Evolutionary conservation across 352 stramenopile species (phyloP).

Genomic region (Pythium rhizo-oryzae): DNA sequence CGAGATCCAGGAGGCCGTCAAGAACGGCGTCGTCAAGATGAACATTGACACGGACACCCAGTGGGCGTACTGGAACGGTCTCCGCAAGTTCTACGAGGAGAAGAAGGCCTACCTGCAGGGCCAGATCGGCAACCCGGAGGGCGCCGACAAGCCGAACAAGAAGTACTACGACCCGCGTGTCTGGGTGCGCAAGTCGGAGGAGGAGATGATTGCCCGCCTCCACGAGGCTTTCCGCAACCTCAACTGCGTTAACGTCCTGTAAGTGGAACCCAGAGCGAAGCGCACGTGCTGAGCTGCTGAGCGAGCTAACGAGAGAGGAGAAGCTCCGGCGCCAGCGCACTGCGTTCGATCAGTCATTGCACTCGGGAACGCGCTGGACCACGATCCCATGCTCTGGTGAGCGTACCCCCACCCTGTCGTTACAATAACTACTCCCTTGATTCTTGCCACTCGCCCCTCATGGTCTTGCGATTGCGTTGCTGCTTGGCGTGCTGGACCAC

Average conservation of each 20-base stretch:
- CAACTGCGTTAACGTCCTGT: constrained; percentile 72
- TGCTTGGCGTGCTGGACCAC: neutral
- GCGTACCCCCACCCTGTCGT: constrained; percentile 5
- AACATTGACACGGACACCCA: constrained; percentile 99
- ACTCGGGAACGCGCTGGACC: neutral
- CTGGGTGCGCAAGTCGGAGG: constrained; percentile 97
- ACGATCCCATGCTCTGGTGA: neutral
- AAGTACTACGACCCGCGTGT: constrained; percentile 99
- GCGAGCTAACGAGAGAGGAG: neutral
- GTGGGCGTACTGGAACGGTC: constrained; percentile 99
- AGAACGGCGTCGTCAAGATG: constrained; percentile 99
- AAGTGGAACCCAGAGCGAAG: constrained; percentile 24
- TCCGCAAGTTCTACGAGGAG: constrained; percentile 97
- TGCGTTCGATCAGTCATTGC: neutral
- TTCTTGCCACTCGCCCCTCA: neutral
- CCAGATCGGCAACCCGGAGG: constrained; percentile 98
- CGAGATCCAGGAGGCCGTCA: constrained; percentile 97
- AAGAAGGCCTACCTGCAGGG: constrained; percentile 98
- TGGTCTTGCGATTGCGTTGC: neutral
- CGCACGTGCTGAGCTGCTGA: neutral
- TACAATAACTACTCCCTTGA: constrained; percentile 20
- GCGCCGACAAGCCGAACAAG: constrained; percentile 98
- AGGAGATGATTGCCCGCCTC: constrained; percentile 93
- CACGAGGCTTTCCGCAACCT: constrained; percentile 93
- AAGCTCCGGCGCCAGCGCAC: neutral